Evolutionary conservation across 73 alveolate species (phyloP).

Genomic region (Effrenium voratum): DNA sequence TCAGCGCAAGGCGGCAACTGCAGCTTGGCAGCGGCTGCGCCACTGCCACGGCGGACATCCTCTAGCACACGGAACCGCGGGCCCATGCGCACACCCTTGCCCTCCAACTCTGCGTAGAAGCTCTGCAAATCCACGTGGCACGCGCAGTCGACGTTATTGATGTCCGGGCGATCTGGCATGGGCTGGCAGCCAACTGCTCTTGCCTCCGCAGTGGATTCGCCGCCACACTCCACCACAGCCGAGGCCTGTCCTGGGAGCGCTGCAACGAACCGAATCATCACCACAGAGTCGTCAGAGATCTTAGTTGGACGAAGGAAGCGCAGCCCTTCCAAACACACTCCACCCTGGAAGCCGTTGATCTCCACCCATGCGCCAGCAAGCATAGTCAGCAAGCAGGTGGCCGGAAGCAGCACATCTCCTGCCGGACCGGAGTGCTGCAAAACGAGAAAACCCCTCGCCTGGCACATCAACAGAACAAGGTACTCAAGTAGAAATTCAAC

Average conservation of each 20-base stretch:
- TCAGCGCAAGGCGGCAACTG: neutral
- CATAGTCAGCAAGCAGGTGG: conserved; percentile 7
- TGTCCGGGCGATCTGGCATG: neutral
- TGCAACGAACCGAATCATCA: too few relatives aligned
- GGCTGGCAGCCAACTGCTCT: neutral
- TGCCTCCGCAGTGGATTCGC: too few relatives aligned
- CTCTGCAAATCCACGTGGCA: neutral
- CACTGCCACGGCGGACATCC: neutral
- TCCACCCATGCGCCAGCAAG: conserved; percentile 16
- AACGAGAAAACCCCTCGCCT: too few relatives aligned
- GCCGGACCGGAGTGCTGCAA: too few relatives aligned
- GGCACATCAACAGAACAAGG: too few relatives aligned
- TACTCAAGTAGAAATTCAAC: too few relatives aligned
- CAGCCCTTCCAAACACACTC: neutral
- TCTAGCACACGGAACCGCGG: conserved; percentile 10
- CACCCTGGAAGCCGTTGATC: neutral
- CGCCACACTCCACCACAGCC: too few relatives aligned
- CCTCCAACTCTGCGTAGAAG: neutral
- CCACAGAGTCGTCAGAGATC: neutral
- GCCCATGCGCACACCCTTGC: conserved; percentile 28
- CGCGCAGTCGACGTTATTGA: neutral
- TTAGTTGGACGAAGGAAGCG: neutral
- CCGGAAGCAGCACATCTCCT: neutral
- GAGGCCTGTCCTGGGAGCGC: too few relatives aligned
- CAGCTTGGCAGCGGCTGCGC: neutral